Conservation (phyloP, 306 rosid species). For the Myrica gale region DNA sequence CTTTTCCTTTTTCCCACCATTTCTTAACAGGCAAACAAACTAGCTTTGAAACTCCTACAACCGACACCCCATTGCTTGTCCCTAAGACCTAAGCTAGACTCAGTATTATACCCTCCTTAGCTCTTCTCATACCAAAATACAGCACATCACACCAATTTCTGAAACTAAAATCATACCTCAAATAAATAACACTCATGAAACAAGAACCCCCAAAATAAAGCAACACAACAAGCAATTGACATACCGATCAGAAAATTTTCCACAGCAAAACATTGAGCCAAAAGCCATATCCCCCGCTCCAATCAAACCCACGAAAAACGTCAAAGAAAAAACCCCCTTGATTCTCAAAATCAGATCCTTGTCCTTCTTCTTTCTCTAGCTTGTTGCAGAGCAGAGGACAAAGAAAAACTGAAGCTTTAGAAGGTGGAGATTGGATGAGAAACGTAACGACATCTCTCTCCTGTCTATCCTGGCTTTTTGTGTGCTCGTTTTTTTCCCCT, state of each 20-base stretch:
- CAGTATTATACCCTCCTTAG: slow-evolving; percentile 32
- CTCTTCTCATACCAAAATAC: slow-evolving; percentile 5
- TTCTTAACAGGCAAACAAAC: slow-evolving; percentile 11
- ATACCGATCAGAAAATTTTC: slow-evolving; percentile 71
- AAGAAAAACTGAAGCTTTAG: slow-evolving; percentile 19
- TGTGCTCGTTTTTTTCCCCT: background rate
- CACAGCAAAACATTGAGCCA: slow-evolving; percentile 60
- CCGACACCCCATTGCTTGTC: slow-evolving; percentile 16
- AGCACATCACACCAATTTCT: background rate
- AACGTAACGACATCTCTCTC: slow-evolving; percentile 26
- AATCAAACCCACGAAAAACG: slow-evolving; percentile 21
- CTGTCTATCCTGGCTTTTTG: background rate
- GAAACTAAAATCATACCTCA: slow-evolving; percentile 13
- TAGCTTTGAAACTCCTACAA: background rate
- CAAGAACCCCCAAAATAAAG: slow-evolving; percentile 2
- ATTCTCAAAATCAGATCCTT: background rate
- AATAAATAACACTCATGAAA: slow-evolving; percentile 3
- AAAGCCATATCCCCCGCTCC: slow-evolving; percentile 54
- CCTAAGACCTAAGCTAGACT: slow-evolving; percentile 32
- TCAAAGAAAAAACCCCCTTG: background rate
- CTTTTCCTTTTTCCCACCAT: slow-evolving; percentile 4
- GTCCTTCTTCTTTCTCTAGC: slow-evolving; percentile 1
- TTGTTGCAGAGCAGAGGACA: slow-evolving; percentile 20
- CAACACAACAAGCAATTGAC: slow-evolving; percentile 25
- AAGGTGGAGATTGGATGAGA: slow-evolving; percentile 23